These are phyloP conservation scores for Paraphoma chrysanthemicola DNA, from an alignment of 2,329 filamentous ascomycete genomes.

Conservation along the genomic window DNA sequence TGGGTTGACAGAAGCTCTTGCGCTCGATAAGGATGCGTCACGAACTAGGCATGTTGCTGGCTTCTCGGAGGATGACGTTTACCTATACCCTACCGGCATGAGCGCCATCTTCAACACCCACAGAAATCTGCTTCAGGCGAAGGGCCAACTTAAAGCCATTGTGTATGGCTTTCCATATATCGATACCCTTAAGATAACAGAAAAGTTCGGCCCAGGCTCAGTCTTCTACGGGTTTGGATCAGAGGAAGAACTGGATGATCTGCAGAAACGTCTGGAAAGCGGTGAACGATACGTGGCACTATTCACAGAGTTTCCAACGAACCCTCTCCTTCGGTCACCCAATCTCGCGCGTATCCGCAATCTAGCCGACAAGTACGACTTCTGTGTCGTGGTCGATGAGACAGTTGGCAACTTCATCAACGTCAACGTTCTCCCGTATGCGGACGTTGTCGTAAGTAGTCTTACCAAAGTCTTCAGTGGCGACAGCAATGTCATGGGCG, in stretches of 20 bases:
- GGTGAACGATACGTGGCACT: conserved; percentile 83
- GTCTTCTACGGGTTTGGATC: conserved; percentile 86
- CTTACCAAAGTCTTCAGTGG: conserved; percentile 97
- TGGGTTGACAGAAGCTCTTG: conserved; percentile 67
- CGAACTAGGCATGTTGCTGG: conserved; percentile 59
- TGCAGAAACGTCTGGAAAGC: conserved; percentile 72
- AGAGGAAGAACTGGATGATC: conserved; percentile 78
- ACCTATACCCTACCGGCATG: conserved; percentile 90
- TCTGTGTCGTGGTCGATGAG: conserved; percentile 91
- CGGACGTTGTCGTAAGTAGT: conserved; percentile 92
- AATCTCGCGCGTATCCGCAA: conserved; percentile 81
- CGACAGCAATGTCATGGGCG: conserved; percentile 98
- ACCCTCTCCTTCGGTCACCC: conserved; percentile 85
- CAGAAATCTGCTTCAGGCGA: conserved; percentile 70
- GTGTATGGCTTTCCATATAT: conserved; percentile 98
- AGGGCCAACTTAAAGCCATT: conserved; percentile 75
- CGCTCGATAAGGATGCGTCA: conserved; percentile 54
- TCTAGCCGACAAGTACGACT: conserved; percentile 83
- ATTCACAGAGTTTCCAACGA: conserved; percentile 95
- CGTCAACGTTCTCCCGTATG: conserved; percentile 86
- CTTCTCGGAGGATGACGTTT: conserved; percentile 86
- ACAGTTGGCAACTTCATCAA: conserved; percentile 97
- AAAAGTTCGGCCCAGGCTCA: conserved; percentile 92
- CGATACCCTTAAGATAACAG: conserved; percentile 90
- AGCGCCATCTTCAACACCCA: conserved; percentile 93